Percentiles rank a stretch among this genome's conserved stretches.
phyloP scores from a whole-genome alignment of 192 early-diverging fungal species.

The Linnemannia zychae region DNA sequence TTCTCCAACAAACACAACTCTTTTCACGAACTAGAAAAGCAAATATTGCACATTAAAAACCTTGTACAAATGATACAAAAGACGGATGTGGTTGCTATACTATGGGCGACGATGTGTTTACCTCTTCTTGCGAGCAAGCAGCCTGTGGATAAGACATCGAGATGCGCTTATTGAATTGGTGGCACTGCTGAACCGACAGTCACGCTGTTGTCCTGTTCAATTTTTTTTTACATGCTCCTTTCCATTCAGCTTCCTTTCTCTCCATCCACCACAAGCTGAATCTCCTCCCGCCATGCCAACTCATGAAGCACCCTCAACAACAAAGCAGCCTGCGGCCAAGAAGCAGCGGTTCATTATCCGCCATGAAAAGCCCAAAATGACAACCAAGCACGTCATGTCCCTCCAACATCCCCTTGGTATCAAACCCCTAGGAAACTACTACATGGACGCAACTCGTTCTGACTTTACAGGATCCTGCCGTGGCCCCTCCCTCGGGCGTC shows the following conservation, averaged over 20 bases:
- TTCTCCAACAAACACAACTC: not conserved
- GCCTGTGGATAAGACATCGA: not conserved
- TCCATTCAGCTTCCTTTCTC: constrained; percentile 31
- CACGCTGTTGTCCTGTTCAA: constrained; percentile 2
- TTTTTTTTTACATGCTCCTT: constrained; percentile 30
- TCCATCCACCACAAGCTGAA: not conserved
- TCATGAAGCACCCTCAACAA: constrained; percentile 33
- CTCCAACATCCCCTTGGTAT: constrained; percentile 68
- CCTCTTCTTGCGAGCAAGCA: not conserved
- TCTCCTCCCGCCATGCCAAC: constrained; percentile 30
- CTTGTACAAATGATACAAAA: not conserved
- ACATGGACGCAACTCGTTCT: constrained; percentile 59
- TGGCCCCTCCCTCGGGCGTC: constrained; percentile 60
- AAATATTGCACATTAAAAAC: not conserved
- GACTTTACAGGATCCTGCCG: constrained; percentile 53
- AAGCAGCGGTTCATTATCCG: constrained; percentile 51
- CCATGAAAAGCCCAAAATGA: constrained; percentile 51
- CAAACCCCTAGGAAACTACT: constrained; percentile 72
- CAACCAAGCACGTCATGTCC: constrained; percentile 48
- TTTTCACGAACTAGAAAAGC: not conserved
- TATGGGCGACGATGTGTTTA: not conserved
- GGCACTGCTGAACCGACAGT: not conserved
- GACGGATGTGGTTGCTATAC: too few relatives aligned
- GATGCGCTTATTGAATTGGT: not conserved
- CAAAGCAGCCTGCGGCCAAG: constrained; percentile 29